phyloP scores from a whole-genome alignment of 1,139 yeast species.

The Candida pseudoviswanathii region DNA sequence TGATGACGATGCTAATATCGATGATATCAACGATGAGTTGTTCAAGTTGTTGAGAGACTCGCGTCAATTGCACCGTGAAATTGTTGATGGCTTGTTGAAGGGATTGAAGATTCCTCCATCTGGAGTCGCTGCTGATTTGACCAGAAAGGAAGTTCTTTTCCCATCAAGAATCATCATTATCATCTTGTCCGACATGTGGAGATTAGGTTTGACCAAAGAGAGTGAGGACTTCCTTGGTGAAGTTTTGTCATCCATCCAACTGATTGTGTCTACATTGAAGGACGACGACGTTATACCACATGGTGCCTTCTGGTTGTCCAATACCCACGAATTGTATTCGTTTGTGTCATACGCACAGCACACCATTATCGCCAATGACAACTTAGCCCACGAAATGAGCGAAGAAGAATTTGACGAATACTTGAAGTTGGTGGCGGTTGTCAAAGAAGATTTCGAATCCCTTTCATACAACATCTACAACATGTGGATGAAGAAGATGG shows the following conservation, averaged over 20 bases:
- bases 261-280: slow-evolving; percentile 65
- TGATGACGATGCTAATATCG: slow-evolving; percentile 59
- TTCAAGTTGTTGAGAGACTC: slow-evolving; percentile 78
- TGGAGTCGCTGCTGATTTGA: slow-evolving; percentile 78
- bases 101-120: slow-evolving; percentile 89
- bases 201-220: slow-evolving; percentile 90
- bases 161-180: slow-evolving; percentile 95
- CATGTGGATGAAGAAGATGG: slow-evolving; percentile 97
- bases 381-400: slow-evolving; percentile 80
- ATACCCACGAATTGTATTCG: slow-evolving; percentile 93
- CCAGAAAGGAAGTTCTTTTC: slow-evolving; percentile 90
- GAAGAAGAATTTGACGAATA: slow-evolving; percentile 90
- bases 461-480: slow-evolving; percentile 92
- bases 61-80: slow-evolving; percentile 77
- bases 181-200: slow-evolving; percentile 97
- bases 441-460: slow-evolving; percentile 92
- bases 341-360: slow-evolving; percentile 93
- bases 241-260: slow-evolving; percentile 85
- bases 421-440: slow-evolving; percentile 84
- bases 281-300: slow-evolving; percentile 89
- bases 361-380: slow-evolving; percentile 82
- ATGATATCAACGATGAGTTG: slow-evolving; percentile 73
- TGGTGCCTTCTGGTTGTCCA: slow-evolving; percentile 98
- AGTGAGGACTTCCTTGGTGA: slow-evolving; percentile 91
- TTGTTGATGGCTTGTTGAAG: slow-evolving; percentile 83